Percentiles rank a stretch among this genome's conserved stretches.
phyloP scores from a whole-genome alignment of 2,329 filamentous ascomycete species.

The Paracamarosporium sp. region DNA sequence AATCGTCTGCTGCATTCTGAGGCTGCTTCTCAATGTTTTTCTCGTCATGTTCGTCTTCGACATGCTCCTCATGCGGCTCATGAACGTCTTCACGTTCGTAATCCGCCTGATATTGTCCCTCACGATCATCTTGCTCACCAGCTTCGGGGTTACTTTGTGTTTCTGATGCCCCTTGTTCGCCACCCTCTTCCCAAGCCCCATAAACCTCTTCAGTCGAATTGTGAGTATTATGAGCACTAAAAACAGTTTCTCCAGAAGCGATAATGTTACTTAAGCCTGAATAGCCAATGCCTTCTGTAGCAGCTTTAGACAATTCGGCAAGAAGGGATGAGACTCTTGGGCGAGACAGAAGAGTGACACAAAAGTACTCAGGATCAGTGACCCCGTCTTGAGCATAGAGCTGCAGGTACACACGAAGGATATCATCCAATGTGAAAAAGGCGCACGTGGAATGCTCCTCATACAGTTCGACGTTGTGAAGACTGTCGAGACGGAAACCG shows the following conservation, averaged over 20 bases:
- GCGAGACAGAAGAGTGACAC: conserved; percentile 62
- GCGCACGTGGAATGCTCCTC: conserved; percentile 41
- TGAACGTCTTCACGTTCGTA: not conserved
- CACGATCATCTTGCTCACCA: not conserved
- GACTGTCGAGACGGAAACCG: conserved; percentile 51
- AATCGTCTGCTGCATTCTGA: not conserved
- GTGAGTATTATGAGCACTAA: conserved; percentile 23
- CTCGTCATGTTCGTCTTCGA: not conserved
- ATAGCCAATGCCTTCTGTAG: conserved; percentile 64
- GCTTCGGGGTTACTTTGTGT: not conserved
- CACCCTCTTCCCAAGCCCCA: conserved; percentile 26
- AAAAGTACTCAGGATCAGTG: conserved; percentile 61
- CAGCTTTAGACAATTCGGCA: conserved; percentile 59
- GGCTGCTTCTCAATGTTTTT: not conserved
- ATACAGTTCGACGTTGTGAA: conserved; percentile 47
- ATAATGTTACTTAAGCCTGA: conserved; percentile 52
- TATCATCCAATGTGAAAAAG: conserved; percentile 49
- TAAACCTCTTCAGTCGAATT: conserved; percentile 25
- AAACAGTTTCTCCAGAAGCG: conserved; percentile 33
- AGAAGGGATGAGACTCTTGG: conserved; percentile 62
- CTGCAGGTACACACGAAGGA: conserved; percentile 66
- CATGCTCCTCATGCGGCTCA: not conserved
- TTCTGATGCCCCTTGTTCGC: conserved; percentile 9
- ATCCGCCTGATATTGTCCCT: conserved; percentile 10
- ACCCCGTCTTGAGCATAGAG: conserved; percentile 66